Evolutionary conservation across 805 yeast genomes (phyloP), one percentile per base, ranked within the genome.

Genomic region (Yarrowia sp.): DNA sequence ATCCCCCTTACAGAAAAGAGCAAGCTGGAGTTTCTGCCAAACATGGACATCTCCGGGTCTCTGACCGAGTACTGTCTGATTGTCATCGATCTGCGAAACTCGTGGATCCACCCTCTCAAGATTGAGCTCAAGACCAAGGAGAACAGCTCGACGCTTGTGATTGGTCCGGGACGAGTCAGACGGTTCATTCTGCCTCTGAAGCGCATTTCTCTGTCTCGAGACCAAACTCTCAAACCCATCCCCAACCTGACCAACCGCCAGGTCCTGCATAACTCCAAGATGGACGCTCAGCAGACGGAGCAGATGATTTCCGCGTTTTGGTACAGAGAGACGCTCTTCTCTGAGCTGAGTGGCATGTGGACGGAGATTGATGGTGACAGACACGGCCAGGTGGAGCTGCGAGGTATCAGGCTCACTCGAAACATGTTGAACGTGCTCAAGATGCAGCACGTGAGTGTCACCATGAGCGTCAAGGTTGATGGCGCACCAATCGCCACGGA

Each of bases 241-340:
- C 97, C 97, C 22, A 87, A 90, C 42, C 78, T 91, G 43, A 77
- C 89, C 26, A 83, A 86, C 43, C 86, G 86, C 71, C 97, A 92
- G 78, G 90, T 86, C 75, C 82, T 91, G 19, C 82, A 86, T 42
- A 89, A 78, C 52, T 61, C 71, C 19, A 48, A 77, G 72, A 64
- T 82, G 78, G 70, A 84, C 79, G 70, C 79, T 85, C 87, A 85
- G 10, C 91, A 90, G 70, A 88, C 84, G 43, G 73, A 73, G 53
- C 84, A 81, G 67, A 84, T 86, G 78, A 82, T 86, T 69, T 88
- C 87, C 70, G 79, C 85, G 2, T 95, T 92, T 77, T 94, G 99
- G 99, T 85, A 89, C 71, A 79, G 97, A 69, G 87, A 89, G 69
- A 83, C 83, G 70, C 76, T 95, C 1, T 79, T 94, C 66, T 81